These are phyloP conservation scores for Phoma sp. DNA, from an alignment of 2,329 filamentous ascomycete genomes.

Conservation along the genomic window DNA sequence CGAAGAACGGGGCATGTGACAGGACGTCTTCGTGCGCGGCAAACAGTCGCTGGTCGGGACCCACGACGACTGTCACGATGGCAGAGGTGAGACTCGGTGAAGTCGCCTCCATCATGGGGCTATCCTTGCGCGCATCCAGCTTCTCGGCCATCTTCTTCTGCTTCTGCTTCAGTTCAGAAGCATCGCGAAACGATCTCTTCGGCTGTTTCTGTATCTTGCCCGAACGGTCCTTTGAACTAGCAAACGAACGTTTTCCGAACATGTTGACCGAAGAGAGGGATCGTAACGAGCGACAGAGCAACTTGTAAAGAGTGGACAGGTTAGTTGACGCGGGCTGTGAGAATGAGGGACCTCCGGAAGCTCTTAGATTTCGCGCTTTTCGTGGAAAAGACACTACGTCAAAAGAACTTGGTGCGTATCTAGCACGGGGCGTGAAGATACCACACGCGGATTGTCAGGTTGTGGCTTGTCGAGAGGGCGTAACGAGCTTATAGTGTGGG, in stretches of 20 bases:
- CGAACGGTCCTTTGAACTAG: constrained; percentile 78
- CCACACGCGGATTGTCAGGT: constrained; percentile 51
- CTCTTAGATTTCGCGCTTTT: constrained; percentile 51
- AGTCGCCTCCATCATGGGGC: constrained; percentile 58
- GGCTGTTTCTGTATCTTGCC: constrained; percentile 83
- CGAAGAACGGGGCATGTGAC: constrained; percentile 84
- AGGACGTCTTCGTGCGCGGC: constrained; percentile 95
- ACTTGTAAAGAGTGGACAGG: constrained; percentile 57
- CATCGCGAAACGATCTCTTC: constrained; percentile 80
- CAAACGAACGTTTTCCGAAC: constrained; percentile 88
- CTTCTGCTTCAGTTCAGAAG: constrained; percentile 76
- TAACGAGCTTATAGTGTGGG: constrained; percentile 38
- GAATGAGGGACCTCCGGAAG: constrained; percentile 62
- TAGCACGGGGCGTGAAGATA: constrained; percentile 45
- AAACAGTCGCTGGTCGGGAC: constrained; percentile 85
- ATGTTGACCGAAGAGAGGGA: constrained; percentile 64
- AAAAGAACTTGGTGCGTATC: constrained; percentile 49
- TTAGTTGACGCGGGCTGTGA: constrained; percentile 62
- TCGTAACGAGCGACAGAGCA: constrained; percentile 52
- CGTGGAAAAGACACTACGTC: constrained; percentile 44
- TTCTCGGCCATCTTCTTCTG: constrained; percentile 76
- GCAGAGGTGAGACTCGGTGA: constrained; percentile 67
- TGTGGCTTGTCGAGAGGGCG: constrained; percentile 50
- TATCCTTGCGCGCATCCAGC: constrained; percentile 66
- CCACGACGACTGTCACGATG: constrained; percentile 87